A percentile compares a stretch with the other conserved stretches of the same genome.
These are phyloP conservation scores for Tetracladium setigerum DNA, from an alignment of 495 filamentous ascomycete genomes.

Conservation along the genomic window DNA sequence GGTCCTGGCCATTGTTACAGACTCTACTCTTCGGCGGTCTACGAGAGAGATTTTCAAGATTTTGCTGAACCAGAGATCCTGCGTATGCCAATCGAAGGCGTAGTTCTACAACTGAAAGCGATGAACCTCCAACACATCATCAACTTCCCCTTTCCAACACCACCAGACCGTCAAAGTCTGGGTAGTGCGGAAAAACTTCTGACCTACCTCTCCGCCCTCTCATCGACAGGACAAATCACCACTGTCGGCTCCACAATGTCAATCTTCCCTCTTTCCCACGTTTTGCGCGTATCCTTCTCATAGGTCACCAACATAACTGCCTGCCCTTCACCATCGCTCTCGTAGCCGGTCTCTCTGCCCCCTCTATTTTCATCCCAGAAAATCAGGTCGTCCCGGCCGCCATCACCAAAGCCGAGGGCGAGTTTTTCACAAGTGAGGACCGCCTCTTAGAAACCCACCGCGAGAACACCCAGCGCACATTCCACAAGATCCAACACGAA, in stretches of 20 bases:
- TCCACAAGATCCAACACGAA: conserved; percentile 65
- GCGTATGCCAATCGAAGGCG: conserved; percentile 83
- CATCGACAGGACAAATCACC: conserved; percentile 64
- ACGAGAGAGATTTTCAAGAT: conserved; percentile 81
- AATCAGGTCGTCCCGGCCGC: conserved; percentile 58
- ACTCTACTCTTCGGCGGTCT: conserved; percentile 89
- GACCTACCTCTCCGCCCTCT: conserved; percentile 62
- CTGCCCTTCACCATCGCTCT: conserved; percentile 83
- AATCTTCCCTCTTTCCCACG: conserved; percentile 84
- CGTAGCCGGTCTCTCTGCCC: conserved; percentile 80
- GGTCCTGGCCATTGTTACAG: conserved; percentile 94
- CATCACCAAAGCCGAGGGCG: conserved; percentile 31
- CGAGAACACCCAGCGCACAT: conserved; percentile 58
- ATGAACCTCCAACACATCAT: conserved; percentile 88
- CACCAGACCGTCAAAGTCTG: conserved; percentile 72
- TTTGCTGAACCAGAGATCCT: conserved; percentile 85
- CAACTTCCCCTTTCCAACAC: conserved; percentile 97
- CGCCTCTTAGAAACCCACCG: conserved; percentile 60
- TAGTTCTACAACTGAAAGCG: conserved; percentile 90
- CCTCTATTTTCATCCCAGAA: conserved; percentile 81
- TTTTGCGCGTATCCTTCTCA: conserved; percentile 81
- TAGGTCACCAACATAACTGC: conserved; percentile 77
- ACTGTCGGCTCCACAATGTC: conserved; percentile 72
- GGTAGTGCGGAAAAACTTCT: conserved; percentile 82
- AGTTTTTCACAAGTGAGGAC: conserved; percentile 56